Conservation (phyloP, 441 rosid genomes). For the Gossypium gossypioides region DNA sequence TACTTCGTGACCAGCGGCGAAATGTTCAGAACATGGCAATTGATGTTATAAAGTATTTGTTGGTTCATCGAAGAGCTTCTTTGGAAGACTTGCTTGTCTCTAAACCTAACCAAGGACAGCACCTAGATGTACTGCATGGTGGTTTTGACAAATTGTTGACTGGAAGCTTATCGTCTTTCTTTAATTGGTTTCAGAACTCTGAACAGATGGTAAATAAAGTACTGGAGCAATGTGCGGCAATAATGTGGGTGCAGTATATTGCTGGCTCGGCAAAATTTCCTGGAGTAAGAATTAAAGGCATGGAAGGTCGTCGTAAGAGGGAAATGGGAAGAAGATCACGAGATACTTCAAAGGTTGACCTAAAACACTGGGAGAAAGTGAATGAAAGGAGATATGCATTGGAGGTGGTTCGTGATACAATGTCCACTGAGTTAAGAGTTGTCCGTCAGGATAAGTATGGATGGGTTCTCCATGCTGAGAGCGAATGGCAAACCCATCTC, state of each 20-base stretch:
- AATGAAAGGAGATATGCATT: conserved; percentile 94
- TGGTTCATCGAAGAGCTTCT: conserved; percentile 86
- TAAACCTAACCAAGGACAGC: conserved; percentile 82
- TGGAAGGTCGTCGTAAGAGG: conserved; percentile 93
- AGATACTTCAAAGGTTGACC: conserved; percentile 72
- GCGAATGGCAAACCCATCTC: conserved; percentile 98
- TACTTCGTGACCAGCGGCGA: conserved; percentile 74
- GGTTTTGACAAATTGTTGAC: conserved; percentile 95
- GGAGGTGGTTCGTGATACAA: conserved; percentile 87
- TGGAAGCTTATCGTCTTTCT: conserved; percentile 63
- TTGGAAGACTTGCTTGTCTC: conserved; percentile 89
- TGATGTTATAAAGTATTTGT: conserved; percentile 72
- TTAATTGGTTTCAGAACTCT: conserved; percentile 82
- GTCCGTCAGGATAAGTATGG: conserved; percentile 99
- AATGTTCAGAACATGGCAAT: conserved; percentile 80
- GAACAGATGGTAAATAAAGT: conserved; percentile 74
- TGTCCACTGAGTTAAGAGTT: conserved; percentile 99
- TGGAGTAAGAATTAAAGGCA: conserved; percentile 88
- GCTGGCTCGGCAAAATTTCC: conserved; percentile 97
- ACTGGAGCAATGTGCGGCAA: conserved; percentile 94
- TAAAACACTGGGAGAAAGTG: conserved; percentile 91
- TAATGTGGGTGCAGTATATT: conserved; percentile 97
- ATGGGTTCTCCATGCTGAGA: conserved; percentile 99
- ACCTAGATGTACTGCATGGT: conserved; percentile 75
- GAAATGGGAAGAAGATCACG: conserved; percentile 90